Conservation (phyloP, 805 yeast species). For the Millerozyma miso region DNA sequence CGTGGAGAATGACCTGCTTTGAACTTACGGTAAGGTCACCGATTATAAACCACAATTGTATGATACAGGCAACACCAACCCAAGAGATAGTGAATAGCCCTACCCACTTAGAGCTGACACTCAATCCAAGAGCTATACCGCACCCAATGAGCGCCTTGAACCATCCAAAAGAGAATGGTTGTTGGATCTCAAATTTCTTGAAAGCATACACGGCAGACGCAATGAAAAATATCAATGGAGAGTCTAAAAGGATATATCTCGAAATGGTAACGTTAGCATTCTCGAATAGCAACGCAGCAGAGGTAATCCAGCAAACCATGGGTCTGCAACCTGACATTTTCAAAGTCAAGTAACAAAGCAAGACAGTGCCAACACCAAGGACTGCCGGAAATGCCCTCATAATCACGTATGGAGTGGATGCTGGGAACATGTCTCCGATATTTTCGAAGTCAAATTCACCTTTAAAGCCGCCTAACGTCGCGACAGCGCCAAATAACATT, state of each 20-base stretch:
- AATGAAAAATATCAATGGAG: slow-evolving; percentile 73
- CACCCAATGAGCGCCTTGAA: slow-evolving; percentile 58
- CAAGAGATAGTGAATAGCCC: slow-evolving; percentile 78
- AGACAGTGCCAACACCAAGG: slow-evolving; percentile 63
- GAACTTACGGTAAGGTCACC: slow-evolving; percentile 62
- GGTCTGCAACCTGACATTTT: slow-evolving; percentile 71
- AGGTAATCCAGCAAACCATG: slow-evolving; percentile 53
- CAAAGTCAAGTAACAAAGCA: slow-evolving; percentile 63
- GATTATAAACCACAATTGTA: slow-evolving; percentile 64
- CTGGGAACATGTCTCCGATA: slow-evolving; percentile 64
- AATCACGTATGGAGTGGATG: slow-evolving; percentile 53
- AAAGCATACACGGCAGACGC: slow-evolving; percentile 64
- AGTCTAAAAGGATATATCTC: slow-evolving; percentile 68
- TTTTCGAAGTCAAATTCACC: slow-evolving; percentile 65
- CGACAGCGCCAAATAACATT: slow-evolving; percentile 71
- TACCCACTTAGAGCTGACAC: slow-evolving; percentile 78
- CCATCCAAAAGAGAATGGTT: slow-evolving; percentile 58
- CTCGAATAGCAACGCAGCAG: slow-evolving; percentile 57
- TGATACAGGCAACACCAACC: slow-evolving; percentile 60
- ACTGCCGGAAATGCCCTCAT: slow-evolving; percentile 72
- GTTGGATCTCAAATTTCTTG: slow-evolving; percentile 61
- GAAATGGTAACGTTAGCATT: slow-evolving; percentile 69
- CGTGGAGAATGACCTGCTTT: slow-evolving; percentile 41
- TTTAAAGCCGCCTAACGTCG: slow-evolving; percentile 60
- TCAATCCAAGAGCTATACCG: slow-evolving; percentile 68